Percentiles rank a stretch among this genome's conserved stretches.
phyloP scores from a whole-genome alignment of 768 basidiomycete species.

The Tulasnella sp. region DNA sequence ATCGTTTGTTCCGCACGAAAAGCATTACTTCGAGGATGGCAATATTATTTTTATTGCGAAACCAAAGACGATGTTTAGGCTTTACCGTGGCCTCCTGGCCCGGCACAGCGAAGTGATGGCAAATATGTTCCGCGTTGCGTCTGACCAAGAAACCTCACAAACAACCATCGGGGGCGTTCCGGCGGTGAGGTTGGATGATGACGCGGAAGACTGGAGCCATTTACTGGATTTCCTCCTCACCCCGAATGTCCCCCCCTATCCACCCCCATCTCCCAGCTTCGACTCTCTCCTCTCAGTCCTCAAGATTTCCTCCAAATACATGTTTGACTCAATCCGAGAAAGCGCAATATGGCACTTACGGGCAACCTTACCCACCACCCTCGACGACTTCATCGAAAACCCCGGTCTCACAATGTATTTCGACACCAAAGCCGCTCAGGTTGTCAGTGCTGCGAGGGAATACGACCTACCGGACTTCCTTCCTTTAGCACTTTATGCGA shows the following conservation, averaged over 20 bases:
- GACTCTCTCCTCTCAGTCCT: constrained; percentile 7
- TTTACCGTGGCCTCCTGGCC: constrained; percentile 14
- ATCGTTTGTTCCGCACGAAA: neutral
- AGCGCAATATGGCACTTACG: constrained; percentile 10
- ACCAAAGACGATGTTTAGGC: neutral
- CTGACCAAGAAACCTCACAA: neutral
- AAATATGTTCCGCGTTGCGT: neutral
- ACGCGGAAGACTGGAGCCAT: neutral
- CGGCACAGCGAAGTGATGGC: constrained; percentile 12
- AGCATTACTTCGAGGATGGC: constrained; percentile 17
- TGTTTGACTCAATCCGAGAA: constrained; percentile 4
- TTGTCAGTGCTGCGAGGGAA: constrained; percentile 1
- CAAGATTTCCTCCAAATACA: constrained; percentile 13
- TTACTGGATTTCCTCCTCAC: constrained; percentile 16
- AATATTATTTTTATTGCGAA: constrained; percentile 12
- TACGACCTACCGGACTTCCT: constrained; percentile 17
- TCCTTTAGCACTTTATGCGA: constrained; percentile 14
- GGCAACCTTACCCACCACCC: neutral
- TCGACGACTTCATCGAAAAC: constrained; percentile 17
- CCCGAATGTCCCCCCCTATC: constrained; percentile 8
- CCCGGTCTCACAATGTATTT: constrained; percentile 18
- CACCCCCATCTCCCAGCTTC: neutral
- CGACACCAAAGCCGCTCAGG: constrained; percentile 12
- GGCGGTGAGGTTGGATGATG: constrained; percentile 2
- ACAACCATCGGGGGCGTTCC: neutral